phyloP scores from a whole-genome alignment of 1,139 yeast genomes.

The Candida labiduridarum region DNA sequence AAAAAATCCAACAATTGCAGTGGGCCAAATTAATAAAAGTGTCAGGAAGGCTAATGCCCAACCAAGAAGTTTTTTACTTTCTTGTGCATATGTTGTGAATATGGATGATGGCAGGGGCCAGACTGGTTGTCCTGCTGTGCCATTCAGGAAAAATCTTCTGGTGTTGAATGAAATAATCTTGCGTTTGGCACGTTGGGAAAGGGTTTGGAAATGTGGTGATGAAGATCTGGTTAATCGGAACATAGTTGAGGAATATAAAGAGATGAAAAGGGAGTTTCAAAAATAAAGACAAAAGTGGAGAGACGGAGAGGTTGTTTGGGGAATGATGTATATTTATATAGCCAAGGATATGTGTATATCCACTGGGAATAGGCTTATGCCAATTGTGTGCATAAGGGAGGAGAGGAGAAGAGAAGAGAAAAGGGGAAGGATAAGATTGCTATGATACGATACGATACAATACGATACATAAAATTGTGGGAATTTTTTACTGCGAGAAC shows the following conservation, averaged over 20 bases:
- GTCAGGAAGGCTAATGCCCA: constrained; percentile 14
- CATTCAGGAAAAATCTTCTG: constrained; percentile 10
- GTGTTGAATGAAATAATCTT: background rate
- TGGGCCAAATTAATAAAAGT: constrained; percentile 15
- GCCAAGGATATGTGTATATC: no score
- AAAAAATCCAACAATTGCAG: constrained; percentile 7
- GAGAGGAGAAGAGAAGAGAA: background rate
- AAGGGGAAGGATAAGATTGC: background rate
- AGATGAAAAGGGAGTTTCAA: background rate
- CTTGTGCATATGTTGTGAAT: constrained; percentile 5
- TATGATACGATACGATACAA: background rate
- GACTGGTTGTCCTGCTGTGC: constrained; percentile 10
- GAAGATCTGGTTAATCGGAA: constrained; percentile 3
- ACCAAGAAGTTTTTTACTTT: constrained; percentile 12
- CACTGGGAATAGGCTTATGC: no score
- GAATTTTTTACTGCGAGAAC: background rate
- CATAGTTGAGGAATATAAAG: background rate
- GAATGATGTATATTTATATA: background rate
- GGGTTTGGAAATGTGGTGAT: background rate
- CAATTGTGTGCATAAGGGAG: no score
- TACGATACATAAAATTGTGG: background rate
- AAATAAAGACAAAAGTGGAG: background rate
- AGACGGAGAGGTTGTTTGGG: background rate
- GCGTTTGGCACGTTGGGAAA: background rate
- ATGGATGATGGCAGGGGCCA: constrained; percentile 15